A percentile compares a stretch with the other conserved stretches of the same genome.
phyloP scores from a whole-genome alignment of 2,329 filamentous ascomycete species.

The Blastomyces gilchristii region DNA sequence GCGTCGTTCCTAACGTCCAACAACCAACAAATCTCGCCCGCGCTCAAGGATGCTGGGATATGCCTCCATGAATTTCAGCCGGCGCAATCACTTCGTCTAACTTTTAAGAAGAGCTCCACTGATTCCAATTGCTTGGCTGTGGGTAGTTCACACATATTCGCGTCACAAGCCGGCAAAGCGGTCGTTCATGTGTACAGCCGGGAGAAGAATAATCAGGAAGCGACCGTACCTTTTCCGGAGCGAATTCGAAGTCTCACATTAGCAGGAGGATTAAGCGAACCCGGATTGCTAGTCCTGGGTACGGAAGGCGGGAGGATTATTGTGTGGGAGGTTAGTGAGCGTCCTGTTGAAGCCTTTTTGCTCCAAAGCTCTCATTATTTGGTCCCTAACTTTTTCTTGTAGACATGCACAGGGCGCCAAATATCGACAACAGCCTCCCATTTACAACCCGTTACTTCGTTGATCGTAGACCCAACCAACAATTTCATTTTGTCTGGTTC shows the following conservation, averaged over 20 bases:
- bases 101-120: conserved; percentile 89
- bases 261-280: conserved; percentile 49
- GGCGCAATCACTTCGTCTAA: conserved; percentile 58
- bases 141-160: conserved; percentile 74
- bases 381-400: conserved; percentile 6
- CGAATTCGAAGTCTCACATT: conserved; percentile 68
- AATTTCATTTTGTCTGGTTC: conserved; percentile 40
- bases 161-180: conserved; percentile 82
- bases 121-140: conserved; percentile 68
- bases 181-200: conserved; percentile 88
- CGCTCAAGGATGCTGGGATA: conserved; percentile 70
- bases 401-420: conserved; percentile 38
- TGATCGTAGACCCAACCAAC: conserved; percentile 58
- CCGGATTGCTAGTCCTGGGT: conserved; percentile 59
- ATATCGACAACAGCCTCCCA: conserved; percentile 36
- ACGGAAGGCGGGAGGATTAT: conserved; percentile 78
- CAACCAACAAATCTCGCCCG: conserved; percentile 32
- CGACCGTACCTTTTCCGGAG: conserved; percentile 77
- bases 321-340: conserved; percentile 73
- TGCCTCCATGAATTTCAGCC: conserved; percentile 77
- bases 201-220: conserved; percentile 75
- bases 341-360: not conserved
- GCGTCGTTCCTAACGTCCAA: conserved; percentile 34
- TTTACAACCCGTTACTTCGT: conserved; percentile 53
- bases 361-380: not conserved